Evolutionary conservation across 1,284 basidiomycete species (phyloP).

Genomic region (Apiotrichum laibachii): DNA sequence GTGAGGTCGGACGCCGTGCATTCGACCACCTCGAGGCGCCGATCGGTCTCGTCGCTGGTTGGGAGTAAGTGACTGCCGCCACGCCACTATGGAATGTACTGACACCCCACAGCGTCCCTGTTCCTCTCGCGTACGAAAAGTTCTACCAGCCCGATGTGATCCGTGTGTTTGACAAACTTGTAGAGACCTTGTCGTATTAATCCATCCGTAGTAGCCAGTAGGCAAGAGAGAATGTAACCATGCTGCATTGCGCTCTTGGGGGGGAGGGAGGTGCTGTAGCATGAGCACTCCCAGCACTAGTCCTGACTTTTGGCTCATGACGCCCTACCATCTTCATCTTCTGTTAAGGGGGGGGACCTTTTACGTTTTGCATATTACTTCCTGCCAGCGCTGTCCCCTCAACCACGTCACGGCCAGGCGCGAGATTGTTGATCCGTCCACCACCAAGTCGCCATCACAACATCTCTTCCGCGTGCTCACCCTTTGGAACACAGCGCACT

Average conservation of each 20-base stretch:
- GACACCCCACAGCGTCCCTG: conserved; percentile 62
- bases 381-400: no score
- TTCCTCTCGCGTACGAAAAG: conserved; percentile 79
- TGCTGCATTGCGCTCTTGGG: neutral
- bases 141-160: conserved; percentile 85
- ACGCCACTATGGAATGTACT: neutral
- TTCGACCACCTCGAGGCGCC: conserved; percentile 84
- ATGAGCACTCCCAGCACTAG: neutral
- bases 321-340: no score
- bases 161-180: conserved; percentile 73
- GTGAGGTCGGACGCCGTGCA: conserved; percentile 78
- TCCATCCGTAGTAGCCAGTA: neutral
- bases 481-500: neutral
- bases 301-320: no score
- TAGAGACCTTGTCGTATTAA: conserved; percentile 76
- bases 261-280: neutral
- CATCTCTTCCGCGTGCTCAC: neutral
- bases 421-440: no score
- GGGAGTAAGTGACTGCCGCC: conserved; percentile 72
- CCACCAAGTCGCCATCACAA: no score
- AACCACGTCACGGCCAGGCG: no score
- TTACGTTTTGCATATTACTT: no score
- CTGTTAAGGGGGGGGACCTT: no score
- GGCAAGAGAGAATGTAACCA: neutral
- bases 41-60: conserved; percentile 78